Base-by-base conservation (phyloP, 1,284 basidiomycete genomes). In the Cystobasidium sp. region DNA sequence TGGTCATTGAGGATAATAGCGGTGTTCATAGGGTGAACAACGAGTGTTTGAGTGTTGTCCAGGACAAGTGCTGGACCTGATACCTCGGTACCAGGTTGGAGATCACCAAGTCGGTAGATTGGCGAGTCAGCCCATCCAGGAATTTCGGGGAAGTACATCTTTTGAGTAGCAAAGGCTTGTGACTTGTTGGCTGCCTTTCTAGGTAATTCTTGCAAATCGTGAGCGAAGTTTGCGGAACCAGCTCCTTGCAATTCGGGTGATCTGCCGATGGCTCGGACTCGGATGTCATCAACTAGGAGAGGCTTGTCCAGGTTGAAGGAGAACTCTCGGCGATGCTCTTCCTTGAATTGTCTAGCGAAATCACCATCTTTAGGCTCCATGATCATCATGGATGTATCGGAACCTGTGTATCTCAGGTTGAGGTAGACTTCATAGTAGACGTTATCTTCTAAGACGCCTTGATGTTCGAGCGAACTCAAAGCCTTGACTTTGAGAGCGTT, bases 271-370 rank as follows among this genome's bases (percentile, higher is more conserved):
- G 83, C 84, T 51, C 84, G 74, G 41, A 91, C 93, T 84, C 96
- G 93, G 83, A 97, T 85, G 83, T 97, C 94, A 81, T 97, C 94
- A 9, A 96, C 91, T 59, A 93, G 87, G 78, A 97, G 87, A n/a
- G 84, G 84, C 78, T 81, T 75, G 56, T 86, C 89, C 39, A 97
- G 85, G 75, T 95, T 83, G 84, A 98, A 97, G 0, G 94, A 95
- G 80, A 97, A 98, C 37, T 83, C 82, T 22, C 80, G 78, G 58
- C 78, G 77, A 76, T 84, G 83, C 52, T 78, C 77, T 0, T 80
- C 76, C 4, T 83, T 88, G 85, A 97, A 98, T 5, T 89, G 91
- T 0, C 85, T 85, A 79, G 90, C 89, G 81, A 91, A 95, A 80
- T 87, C 88, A 76, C 88, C 87, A 64, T 83, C 83, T 12, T 83